Base-by-base conservation (phyloP, 805 yeast species). In the Yarrowia alimentaria region DNA sequence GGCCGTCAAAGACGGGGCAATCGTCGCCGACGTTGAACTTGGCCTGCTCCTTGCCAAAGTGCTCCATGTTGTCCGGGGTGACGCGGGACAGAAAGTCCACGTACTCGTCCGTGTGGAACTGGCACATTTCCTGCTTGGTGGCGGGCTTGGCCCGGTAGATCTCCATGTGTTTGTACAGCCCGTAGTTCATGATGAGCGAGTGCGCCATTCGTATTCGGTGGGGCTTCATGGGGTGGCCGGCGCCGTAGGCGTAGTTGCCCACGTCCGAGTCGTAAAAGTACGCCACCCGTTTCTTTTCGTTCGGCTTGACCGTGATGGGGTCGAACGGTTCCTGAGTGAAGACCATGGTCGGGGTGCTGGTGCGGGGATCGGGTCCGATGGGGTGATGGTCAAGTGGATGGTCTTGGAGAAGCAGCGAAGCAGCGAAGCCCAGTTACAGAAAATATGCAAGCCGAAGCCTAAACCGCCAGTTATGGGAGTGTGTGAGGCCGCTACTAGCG, bases 141-240 rank as follows among this genome's bases (percentile, higher is more conserved):
- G 99, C 99, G 1, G 98, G 96, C 67, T 89, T 90, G 33, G 98
- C 97, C 45, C 97, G 78, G 67, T 90, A 90, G 42, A 93, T 87
- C 65, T 93, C 98, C 96, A 93, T 91, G 69, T 91, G 85, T 68
- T 90, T 88, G 72, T 93, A 90, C 49, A 93, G 76, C 1, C 97
- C 98, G 67, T 93, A 93, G 69, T 91, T 90, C 95, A 93, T 91
- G 58, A 93, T 86, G 61, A 93, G 75, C 32, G 95, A 87, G 67
- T 93, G 98, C 6, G 98, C 95, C 95, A 93, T 90, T 79, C 98
- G 84, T 71, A 93, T 89, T 64, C 99, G 81, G 67, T 91, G 97
- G 18, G 99, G 99, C 66, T 93, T 93, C 99, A 93, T 93, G 31
- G 97, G 97, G 68, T 93, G 99, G 21, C 96, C 96, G 4, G 96